phyloP scores from a whole-genome alignment of 257 asterid species.

The Gentiana straminea region DNA sequence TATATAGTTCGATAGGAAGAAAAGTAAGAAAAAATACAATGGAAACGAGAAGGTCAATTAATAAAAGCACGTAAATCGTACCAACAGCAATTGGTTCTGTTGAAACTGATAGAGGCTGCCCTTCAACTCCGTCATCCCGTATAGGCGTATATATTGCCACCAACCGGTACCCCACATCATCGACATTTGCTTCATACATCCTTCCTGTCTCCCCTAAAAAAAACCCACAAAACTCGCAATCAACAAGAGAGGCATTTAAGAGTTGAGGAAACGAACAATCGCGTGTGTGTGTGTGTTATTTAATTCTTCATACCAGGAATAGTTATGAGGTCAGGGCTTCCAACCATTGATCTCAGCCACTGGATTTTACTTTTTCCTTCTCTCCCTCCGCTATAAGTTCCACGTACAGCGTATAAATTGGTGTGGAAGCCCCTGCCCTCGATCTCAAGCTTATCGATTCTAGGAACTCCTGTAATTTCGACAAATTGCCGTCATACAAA shows the following conservation, averaged over 20 bases:
- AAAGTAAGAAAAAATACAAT: no score
- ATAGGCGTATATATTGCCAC: conserved; percentile 87
- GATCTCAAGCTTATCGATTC: conserved; percentile 83
- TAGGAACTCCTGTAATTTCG: conserved; percentile 60
- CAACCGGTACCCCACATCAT: conserved; percentile 92
- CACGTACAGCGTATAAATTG: conserved; percentile 80
- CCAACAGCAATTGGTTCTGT: conserved; percentile 93
- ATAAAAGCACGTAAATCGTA: conserved; percentile 11
- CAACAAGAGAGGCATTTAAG: not conserved
- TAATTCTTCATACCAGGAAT: conserved; percentile 52
- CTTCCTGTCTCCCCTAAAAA: conserved; percentile 93
- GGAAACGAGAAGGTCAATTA: not conserved
- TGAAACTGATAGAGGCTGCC: conserved; percentile 86
- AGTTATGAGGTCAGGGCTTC: conserved; percentile 97
- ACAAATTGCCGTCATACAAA: no score
- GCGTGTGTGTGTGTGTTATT: not conserved
- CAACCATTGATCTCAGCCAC: conserved; percentile 98
- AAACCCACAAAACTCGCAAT: not conserved
- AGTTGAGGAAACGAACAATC: conserved; percentile 3
- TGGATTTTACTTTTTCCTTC: conserved; percentile 96
- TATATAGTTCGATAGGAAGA: no score
- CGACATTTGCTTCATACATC: conserved; percentile 98
- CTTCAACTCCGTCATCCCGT: conserved; percentile 94
- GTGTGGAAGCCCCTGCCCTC: conserved; percentile 99
- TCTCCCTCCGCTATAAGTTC: conserved; percentile 81